Evolutionary conservation across 23 red algal genomes (phyloP).

Genomic region (Gracilaria gracilis): DNA sequence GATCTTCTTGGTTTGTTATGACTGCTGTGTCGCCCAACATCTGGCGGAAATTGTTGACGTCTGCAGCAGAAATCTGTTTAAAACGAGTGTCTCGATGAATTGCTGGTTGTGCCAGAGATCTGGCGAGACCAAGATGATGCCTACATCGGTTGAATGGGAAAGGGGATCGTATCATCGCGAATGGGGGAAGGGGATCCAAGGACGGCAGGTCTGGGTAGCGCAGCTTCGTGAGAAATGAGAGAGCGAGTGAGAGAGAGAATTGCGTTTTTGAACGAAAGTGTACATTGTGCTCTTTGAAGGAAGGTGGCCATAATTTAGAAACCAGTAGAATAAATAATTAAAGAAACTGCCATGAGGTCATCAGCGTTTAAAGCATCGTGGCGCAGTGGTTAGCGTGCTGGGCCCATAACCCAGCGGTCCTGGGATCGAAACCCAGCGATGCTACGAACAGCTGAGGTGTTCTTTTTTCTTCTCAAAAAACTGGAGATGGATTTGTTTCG

Average conservation of each 20-base stretch:
- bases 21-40: constrained; percentile 58
- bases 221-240: background rate
- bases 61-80: constrained; percentile 55
- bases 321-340: background rate
- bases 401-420: constrained; percentile 83
- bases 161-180: background rate
- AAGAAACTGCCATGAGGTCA: background rate
- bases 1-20: constrained; percentile 73
- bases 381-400: constrained; percentile 83
- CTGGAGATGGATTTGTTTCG: too few species aligned
- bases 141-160: background rate
- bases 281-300: too few species aligned
- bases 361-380: constrained; percentile 34
- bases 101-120: constrained; percentile 32
- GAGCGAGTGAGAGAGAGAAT: too few species aligned
- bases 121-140: background rate
- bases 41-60: constrained; percentile 35
- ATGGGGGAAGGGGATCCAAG: background rate
- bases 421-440: constrained; percentile 80
- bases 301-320: too few species aligned
- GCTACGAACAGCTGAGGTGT: background rate
- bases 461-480: background rate
- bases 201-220: background rate
- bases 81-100: constrained; percentile 46
- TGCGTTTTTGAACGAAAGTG: too few species aligned